A percentile compares a stretch with the other conserved stretches of the same genome.
These are phyloP conservation scores for Pulveroboletus sp. DNA, from an alignment of 768 basidiomycete species.

Conservation along the genomic window DNA sequence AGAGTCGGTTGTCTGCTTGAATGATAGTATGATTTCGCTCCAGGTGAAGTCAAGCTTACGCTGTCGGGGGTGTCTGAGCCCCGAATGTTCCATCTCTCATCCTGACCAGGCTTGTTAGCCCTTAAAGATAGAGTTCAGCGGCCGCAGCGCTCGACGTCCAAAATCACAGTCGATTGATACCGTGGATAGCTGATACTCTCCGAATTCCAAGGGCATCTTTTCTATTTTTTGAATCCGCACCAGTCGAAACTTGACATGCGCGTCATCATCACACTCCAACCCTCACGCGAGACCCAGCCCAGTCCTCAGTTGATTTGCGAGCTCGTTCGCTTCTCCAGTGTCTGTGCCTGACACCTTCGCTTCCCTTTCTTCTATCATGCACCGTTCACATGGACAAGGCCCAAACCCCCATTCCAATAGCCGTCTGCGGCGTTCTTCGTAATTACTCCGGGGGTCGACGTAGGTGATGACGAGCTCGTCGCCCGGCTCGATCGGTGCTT, in stretches of 20 bases:
- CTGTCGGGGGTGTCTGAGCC: no score
- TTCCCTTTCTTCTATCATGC: conserved; percentile 51
- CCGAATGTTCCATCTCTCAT: no score
- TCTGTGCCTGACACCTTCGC: conserved; percentile 8
- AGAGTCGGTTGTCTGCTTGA: neutral
- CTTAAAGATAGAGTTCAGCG: no score
- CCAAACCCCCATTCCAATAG: conserved; percentile 75
- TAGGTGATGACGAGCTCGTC: conserved; percentile 79
- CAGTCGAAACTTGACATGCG: neutral
- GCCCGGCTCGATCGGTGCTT: conserved; percentile 54
- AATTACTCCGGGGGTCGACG: conserved; percentile 52
- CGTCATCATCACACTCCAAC: neutral
- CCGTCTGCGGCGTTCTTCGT: conserved; percentile 43
- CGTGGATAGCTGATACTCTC: no score
- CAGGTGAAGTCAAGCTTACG: no score
- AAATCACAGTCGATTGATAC: no score
- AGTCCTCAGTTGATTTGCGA: conserved; percentile 59
- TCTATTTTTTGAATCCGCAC: no score
- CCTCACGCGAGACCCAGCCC: conserved; percentile 50
- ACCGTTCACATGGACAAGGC: conserved; percentile 62
- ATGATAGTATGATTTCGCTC: neutral
- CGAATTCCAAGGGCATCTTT: no score
- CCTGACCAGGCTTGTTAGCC: no score
- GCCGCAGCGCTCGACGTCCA: no score
- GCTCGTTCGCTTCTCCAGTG: conserved; percentile 33